Evolutionary conservation across 192 early-diverging fungal species (phyloP).

Genomic region (Coemansia aciculifera): DNA sequence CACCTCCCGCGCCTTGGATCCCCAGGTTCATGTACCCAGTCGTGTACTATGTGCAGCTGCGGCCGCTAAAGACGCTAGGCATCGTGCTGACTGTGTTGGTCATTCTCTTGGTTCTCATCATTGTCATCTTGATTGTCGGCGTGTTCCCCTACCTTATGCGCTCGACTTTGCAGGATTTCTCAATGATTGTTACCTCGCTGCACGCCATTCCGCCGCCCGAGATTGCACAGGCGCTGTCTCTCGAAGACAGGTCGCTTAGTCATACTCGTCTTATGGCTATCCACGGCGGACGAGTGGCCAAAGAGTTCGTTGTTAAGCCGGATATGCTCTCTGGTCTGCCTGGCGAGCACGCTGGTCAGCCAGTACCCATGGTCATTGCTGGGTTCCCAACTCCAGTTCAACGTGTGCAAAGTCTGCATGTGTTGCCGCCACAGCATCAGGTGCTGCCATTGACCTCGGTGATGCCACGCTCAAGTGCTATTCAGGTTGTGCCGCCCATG

Average conservation of each 20-base stretch:
- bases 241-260: background rate
- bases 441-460: background rate
- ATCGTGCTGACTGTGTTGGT: constrained; percentile 37
- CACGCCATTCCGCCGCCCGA: constrained; percentile 36
- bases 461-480: background rate
- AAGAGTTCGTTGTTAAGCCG: background rate
- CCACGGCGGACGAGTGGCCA: background rate
- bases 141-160: constrained; percentile 49
- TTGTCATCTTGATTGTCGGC: constrained; percentile 35
- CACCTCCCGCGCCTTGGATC: constrained; percentile 7
- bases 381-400: background rate
- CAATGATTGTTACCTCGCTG: constrained; percentile 28
- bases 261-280: constrained; percentile 1
- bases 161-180: constrained; percentile 44
- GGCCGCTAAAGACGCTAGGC: constrained; percentile 31
- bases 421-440: background rate
- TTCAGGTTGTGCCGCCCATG: background rate
- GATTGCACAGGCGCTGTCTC: constrained; percentile 15
- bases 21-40: constrained; percentile 22
- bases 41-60: constrained; percentile 34
- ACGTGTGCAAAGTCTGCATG: background rate
- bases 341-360: background rate
- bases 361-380: background rate
- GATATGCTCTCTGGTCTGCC: background rate
- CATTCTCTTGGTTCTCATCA: constrained; percentile 30